Base-by-base conservation (phyloP, 2,329 filamentous ascomycete genomes). In the Monilinia polystroma region DNA sequence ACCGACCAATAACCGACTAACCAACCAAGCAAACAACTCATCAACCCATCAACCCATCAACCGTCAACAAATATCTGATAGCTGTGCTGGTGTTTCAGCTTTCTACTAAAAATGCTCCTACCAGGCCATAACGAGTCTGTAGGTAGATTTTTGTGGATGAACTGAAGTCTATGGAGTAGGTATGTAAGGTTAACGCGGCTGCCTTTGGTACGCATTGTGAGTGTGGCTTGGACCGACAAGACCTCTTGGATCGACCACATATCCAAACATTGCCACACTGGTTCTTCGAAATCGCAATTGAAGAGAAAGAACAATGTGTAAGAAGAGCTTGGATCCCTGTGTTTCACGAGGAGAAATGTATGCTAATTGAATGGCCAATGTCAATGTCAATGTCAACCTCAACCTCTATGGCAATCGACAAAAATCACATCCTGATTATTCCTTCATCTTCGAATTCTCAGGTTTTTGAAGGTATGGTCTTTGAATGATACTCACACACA, bases 51-150 rank as follows among this genome's bases (percentile, higher is more conserved):
- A 43, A 43, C 4, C 38, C 10, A n/a, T n/a, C 18, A 20, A 20
- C 32, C 32, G n/a, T 26, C 29, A 38, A 38, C 23, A 7, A 23
- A 38, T 7, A 3, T 26, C 14, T 45, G 38, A 41, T 26, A 7
- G 29, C 8, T 41, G 45, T 62, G 58, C 45, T 62, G 45, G 32
- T n/a, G 45, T 62, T 62, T 62, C 45, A 51, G 16, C 10, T 51
- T 7, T 11, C 47, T 18, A 38, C 20, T 29, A 38, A 35, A 4
- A 3, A 35, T n/a, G 7, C 49, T 49, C 12, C 43, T 11, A 35
- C 43, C 32, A 35, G 32, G 32, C 32, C 4, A 35, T 7, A 35
- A 41, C 10, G 38, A 29, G 29, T 18, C 45, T 20, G 20, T 26
- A 51, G n/a, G 29, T 0, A 60, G 29, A 38, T 38, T 16, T 16